Evolutionary conservation across 306 rosid species (phyloP), one percentile per base, ranked within the genome.

Genomic region (Betula pendula): DNA sequence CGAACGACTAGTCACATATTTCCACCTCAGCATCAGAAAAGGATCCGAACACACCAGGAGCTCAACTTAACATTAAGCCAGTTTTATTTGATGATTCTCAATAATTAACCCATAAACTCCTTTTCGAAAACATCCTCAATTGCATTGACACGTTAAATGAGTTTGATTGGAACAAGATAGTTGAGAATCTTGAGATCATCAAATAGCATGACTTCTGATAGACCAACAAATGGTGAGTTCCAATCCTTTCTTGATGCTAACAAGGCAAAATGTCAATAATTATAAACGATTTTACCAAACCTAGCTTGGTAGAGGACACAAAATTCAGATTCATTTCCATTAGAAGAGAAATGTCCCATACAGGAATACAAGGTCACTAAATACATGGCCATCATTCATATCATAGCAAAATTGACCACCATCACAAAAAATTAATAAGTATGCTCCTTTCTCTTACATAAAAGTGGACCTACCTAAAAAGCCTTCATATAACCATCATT

Each of bases 1-100:
- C 75, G 65, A 71, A n/a, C 69, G 79, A 81, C 38, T 71, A 70
- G 63, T n/a, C 33, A 70, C 56, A 38, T 8, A 40, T 71, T 52
- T 5, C 75, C 84, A 81, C 76, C 78, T 79, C 76, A 85, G 80
- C 68, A 74, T 71, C 27, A 77, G 79, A 83, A 81, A 70, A 80
- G 71, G 82, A 87, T 87, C 84, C 87, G 71, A 81, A 81, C 25
- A 48, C 75, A 78, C 58, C 45, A 83, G 27, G 13, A 69, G 10
- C 8, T 53, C 45, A 68, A 76, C 35, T 52, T 48, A 66, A 76
- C 52, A 70, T 73, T 12, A 38, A 78, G 65, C 35, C 79, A 80
- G 24, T 63, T 65, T 42, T 65, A 8, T 73, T 58, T 27, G 77
- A 78, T 75, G 72, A 77, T 75, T 68, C 24, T 72, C 84, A 81